A percentile compares a stretch with the other conserved stretches of the same genome.
Evolutionary conservation across 441 rosid species (phyloP).

Genomic region (Erodium texanum): DNA sequence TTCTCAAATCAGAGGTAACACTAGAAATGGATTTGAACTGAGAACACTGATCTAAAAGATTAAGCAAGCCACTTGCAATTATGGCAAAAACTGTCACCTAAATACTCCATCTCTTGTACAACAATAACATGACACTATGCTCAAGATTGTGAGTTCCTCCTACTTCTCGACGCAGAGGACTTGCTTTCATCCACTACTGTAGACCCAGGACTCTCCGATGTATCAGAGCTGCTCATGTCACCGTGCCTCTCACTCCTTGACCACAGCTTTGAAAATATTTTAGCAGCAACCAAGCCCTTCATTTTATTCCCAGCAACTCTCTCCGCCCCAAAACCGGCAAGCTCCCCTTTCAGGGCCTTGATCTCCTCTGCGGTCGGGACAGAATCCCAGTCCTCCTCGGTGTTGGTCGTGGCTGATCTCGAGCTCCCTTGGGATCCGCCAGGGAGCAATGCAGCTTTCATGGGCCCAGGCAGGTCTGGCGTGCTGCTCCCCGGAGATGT

Average conservation of each 20-base stretch:
- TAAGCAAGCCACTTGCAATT: too few relatives aligned
- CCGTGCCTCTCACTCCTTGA: slow-evolving; percentile 38
- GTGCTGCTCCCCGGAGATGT: slow-evolving; percentile 40
- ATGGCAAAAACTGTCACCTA: too few relatives aligned
- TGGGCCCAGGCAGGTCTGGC: slow-evolving; percentile 41
- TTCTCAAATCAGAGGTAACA: too few relatives aligned
- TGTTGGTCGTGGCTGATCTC: slow-evolving; percentile 48
- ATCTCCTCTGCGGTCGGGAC: slow-evolving; percentile 56
- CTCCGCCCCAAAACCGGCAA: slow-evolving; percentile 32
- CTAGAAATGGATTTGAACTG: too few relatives aligned
- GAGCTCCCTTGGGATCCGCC: slow-evolving; percentile 52
- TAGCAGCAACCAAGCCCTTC: slow-evolving; percentile 46
- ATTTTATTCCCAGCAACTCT: too few relatives aligned
- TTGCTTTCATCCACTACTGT: slow-evolving; percentile 36
- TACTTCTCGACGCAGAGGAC: slow-evolving; percentile 40
- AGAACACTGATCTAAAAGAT: too few relatives aligned
- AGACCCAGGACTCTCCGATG: slow-evolving; percentile 57
- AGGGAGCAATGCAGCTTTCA: slow-evolving; percentile 36
- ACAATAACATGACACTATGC: too few relatives aligned
- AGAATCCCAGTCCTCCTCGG: slow-evolving; percentile 63
- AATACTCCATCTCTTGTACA: too few relatives aligned
- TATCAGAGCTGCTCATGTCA: slow-evolving; percentile 54
- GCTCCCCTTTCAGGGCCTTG: slow-evolving; percentile 31
- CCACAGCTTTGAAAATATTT: slow-evolving; percentile 47
- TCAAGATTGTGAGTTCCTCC: slow-evolving; percentile 40